Base-by-base conservation (phyloP, 306 rosid genomes). In the Quillaja saponaria region DNA sequence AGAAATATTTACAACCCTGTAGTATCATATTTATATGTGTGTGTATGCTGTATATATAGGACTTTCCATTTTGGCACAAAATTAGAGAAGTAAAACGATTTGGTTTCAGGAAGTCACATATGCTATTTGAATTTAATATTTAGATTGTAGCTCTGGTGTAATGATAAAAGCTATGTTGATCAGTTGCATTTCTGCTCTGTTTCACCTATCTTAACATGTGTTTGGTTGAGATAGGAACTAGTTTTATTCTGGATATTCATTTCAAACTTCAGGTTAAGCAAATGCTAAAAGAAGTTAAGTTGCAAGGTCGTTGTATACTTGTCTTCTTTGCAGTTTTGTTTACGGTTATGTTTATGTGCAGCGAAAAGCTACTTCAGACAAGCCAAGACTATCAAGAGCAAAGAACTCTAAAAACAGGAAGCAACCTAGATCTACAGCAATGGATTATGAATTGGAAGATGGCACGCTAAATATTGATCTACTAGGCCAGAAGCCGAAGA, bases 341-440 rank as follows among this genome's bases (percentile, higher is more conserved):
- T 59, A 76, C 76, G 49, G 16, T 58, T 8, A 34, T 72, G 49
- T 78, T 50, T 61, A 5, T 71, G 44, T 68, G 64, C 89, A 92
- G 95, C 86, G 94, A 72, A 92, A 92, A 78, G 58, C 74, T 21
- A 71, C 58, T 1, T 49, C 87, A 0, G 84, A 77, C 63, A 84
- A 76, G 67, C 81, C 64, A 71, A 67, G 76, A 49, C 35, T 56
- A 39, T 74, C 79, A 3, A 86, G 71, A 64, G 42, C 66, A 16
- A 78, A 74, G 78, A 84, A 72, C 72, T 42, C 78, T 21, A 82
- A 77, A 25, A 81, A 72, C 71, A 61, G 60, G 73, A 79, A 69
- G 35, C 85, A 82, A 35, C 38, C 44, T 4, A 66, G 63, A 51
- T 7, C 71, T 12, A 21, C 3, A 8, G 37, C 78, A 13, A 44